Conservation (phyloP, 139 green algal genomes). For the Limnomonas spitsbergensis region DNA sequence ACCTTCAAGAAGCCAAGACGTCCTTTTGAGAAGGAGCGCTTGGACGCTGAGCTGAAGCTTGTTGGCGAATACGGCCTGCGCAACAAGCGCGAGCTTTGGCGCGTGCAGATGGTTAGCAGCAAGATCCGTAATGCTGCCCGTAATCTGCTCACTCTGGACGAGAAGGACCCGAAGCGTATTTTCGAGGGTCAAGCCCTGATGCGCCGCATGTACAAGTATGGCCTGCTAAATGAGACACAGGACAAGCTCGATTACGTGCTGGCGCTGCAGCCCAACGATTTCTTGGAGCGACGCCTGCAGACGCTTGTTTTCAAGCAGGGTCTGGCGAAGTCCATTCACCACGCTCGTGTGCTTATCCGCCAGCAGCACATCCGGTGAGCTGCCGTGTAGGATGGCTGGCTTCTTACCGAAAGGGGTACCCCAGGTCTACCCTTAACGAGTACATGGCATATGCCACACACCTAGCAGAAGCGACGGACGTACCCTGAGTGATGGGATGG, state of each 20-base stretch:
- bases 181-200: conserved; percentile 96
- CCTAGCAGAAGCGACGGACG: too few species aligned
- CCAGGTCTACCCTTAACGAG: too few species aligned
- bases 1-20: conserved; percentile 98
- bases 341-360: conserved; percentile 95
- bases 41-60: conserved; percentile 98
- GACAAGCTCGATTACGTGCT: conserved; percentile 99
- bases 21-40: conserved; percentile 99
- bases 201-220: conserved; percentile 95
- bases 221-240: conserved; percentile 91
- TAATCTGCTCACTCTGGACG: conserved; percentile 93
- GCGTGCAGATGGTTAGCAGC: conserved; percentile 86
- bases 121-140: conserved; percentile 91
- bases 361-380: conserved; percentile 94
- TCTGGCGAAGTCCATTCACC: conserved; percentile 98
- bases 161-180: conserved; percentile 92
- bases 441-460: too few species aligned
- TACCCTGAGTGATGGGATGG: too few species aligned
- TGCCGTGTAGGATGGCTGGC: background rate
- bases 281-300: conserved; percentile 89
- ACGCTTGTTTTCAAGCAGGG: conserved; percentile 99
- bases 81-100: conserved; percentile 99
- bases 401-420: too few species aligned
- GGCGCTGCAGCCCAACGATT: conserved; percentile 85
- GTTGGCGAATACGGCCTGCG: conserved; percentile 98